Evolutionary conservation across 2,329 filamentous ascomycete species (phyloP), one percentile per base, ranked within the genome.

Genomic region (Fragosphaeria purpurea): DNA sequence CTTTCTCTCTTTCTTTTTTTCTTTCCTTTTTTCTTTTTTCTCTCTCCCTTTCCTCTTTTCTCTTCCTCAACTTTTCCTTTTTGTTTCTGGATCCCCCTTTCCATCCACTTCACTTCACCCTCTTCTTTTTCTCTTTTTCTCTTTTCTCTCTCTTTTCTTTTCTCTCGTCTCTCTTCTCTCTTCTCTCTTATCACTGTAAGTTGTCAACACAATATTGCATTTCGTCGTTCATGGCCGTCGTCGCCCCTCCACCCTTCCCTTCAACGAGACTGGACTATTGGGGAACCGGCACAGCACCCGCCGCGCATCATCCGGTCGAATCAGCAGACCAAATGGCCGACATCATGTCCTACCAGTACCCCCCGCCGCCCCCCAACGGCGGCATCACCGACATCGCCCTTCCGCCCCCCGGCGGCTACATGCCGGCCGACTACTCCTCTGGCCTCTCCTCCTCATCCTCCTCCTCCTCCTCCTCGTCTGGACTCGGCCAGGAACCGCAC

Each of bases 321-420:
- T 53, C 59, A 48, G 51, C 60, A 41, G 58, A 55, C 57, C 63
- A 57, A 57, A 68, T 68, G 64, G 67, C 65, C 61, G 63, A 65
- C 54, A 67, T 65, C 58, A 75, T 76, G 72, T 67, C 74, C 55
- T 73, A 74, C 59, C 71, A 73, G 55, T 76, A 75, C 59, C 68
- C 71, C 44, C 59, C 65, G 40, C 63, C 68, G 55, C 66, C 68
- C 52, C 65, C 70, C 56, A 66, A 64, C 60, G 65, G 64, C 59
- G 58, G 30, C 47, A 44, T n/a, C 47, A 22, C 64, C 56, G 69
- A 70, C 47, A 67, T 71, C 64, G 67, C 69, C 50, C 61, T 71
- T 55, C 61, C 68, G 46, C 65, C 67, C 47, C 58, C 66, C 47
- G 61, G 63, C 51, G 75, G 68, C 51, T 75, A 68, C 57, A 56